phyloP scores from a whole-genome alignment of 2,329 filamentous ascomycete species.

The Ilyonectria sp. region DNA sequence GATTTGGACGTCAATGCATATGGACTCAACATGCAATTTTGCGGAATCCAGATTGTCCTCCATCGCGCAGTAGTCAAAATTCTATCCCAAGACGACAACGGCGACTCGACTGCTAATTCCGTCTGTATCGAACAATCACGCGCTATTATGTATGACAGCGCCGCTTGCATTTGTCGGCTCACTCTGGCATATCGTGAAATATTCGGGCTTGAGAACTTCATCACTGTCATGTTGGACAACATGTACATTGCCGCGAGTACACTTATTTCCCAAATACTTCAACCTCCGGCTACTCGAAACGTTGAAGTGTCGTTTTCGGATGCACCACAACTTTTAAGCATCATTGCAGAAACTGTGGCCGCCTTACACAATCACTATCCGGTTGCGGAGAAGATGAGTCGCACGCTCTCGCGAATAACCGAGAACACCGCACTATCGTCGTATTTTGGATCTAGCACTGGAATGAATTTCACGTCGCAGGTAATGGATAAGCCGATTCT shows the following conservation, averaged over 20 bases:
- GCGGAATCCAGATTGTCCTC: slow-evolving; percentile 16
- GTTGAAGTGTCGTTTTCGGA: neutral
- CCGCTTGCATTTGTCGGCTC: slow-evolving; percentile 1
- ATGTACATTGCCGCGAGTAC: slow-evolving; percentile 20
- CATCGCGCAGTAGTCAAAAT: slow-evolving; percentile 9
- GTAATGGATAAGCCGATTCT: neutral
- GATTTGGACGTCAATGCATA: slow-evolving; percentile 8
- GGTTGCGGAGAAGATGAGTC: slow-evolving; percentile 11
- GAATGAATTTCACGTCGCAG: neutral
- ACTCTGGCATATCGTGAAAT: slow-evolving; percentile 6
- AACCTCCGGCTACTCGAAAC: neutral
- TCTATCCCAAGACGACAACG: neutral
- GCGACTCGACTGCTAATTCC: neutral
- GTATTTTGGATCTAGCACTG: neutral
- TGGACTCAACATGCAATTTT: slow-evolving; percentile 17
- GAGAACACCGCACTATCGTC: neutral
- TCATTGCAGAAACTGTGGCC: neutral
- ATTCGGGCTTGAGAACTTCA: slow-evolving; percentile 13
- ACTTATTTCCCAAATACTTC: slow-evolving; percentile 4
- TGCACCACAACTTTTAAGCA: neutral
- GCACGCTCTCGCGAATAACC: neutral
- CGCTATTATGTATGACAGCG: slow-evolving; percentile 2
- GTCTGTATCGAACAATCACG: neutral
- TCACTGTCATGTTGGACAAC: slow-evolving; percentile 21
- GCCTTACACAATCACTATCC: slow-evolving; percentile 5